Base-by-base conservation (phyloP, 495 filamentous ascomycete species). In the Hapsidospora chrysogenum region DNA sequence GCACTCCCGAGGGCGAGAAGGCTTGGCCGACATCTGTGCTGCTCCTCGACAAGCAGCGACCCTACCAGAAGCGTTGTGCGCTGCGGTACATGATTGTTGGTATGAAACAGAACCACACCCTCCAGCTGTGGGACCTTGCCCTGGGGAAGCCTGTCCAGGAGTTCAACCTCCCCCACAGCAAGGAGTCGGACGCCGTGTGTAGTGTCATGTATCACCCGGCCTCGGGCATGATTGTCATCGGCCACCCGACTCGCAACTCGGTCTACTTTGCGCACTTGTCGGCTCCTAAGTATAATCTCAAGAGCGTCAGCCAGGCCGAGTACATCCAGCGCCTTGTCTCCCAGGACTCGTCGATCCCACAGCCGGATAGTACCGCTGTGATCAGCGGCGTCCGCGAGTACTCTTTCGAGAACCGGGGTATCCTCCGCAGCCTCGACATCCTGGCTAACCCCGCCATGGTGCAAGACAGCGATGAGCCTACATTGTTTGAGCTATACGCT, bases 71-170 rank as follows among this genome's bases (percentile, higher is more conserved):
- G 55, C 78, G 78, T 21, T 75, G 76, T 49, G 85, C 92, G 13
- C 59, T 92, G 39, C 71, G 92, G 40, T 99, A 96, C 59, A 74
- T 96, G 56, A 71, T 99, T 39, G 86, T 99, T 33, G 92, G 92
- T 40, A 80, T 95, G 67, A 96, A 95, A 61, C 92, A 96, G 54
- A 99, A 99, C 54, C 92, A 99, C 60, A 89, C 85, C 32, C 75
- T 99, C 40, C 92, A 99, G 62, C 70, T 99, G 38, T 99, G 92
- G 92, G 92, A 99, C 69, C 80, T 99, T 54, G 82, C 80, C 37
- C 74, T 99, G 4, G 76, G 76, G 37, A 94, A 92, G 60, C 78
- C 86, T 19, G 89, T 99, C 32, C 85, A 96, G 54, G 92, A 99
- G 60, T 71, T 96, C 47, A 85, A 87, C 54, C 77, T 99, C 39